A percentile compares a stretch with the other conserved stretches of the same genome.
phyloP scores from a whole-genome alignment of 2,329 filamentous ascomycete species.

The Aspergillus hortae region DNA sequence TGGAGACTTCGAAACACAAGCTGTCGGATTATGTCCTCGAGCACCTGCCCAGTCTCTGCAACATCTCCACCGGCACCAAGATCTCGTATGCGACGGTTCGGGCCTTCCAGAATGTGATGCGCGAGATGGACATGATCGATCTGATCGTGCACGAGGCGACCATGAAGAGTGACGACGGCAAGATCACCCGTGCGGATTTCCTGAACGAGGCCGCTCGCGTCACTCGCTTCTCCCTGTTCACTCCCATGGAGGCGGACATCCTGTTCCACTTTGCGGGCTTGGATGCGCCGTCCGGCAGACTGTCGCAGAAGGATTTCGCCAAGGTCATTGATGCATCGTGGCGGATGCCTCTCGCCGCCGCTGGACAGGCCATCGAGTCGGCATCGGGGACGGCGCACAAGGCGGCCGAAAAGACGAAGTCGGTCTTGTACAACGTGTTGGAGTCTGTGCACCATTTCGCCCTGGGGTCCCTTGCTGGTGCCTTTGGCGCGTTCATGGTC shows the following conservation, averaged over 20 bases:
- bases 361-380: conserved; percentile 41
- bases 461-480: conserved; percentile 84
- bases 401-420: conserved; percentile 53
- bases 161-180: conserved; percentile 77
- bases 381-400: conserved; percentile 47
- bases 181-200: conserved; percentile 92
- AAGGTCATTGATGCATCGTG: conserved; percentile 94
- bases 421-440: conserved; percentile 61
- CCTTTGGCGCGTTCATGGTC: conserved; percentile 98
- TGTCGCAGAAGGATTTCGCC: conserved; percentile 79
- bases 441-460: conserved; percentile 88
- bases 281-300: conserved; percentile 80
- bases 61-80: conserved; percentile 85
- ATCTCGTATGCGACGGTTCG: conserved; percentile 97
- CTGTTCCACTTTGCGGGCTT: conserved; percentile 97
- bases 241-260: conserved; percentile 97
- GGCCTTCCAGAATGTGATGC: conserved; percentile 96
- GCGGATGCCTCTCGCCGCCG: conserved; percentile 63
- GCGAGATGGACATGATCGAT: conserved; percentile 97
- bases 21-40: conserved; percentile 92
- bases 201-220: conserved; percentile 87
- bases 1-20: conserved; percentile 91
- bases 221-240: conserved; percentile 93
- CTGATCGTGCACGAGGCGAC: conserved; percentile 86
- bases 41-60: conserved; percentile 89